These are phyloP conservation scores for Scedosporium minutisporum DNA, from an alignment of 2,329 filamentous ascomycete genomes.

Conservation along the genomic window DNA sequence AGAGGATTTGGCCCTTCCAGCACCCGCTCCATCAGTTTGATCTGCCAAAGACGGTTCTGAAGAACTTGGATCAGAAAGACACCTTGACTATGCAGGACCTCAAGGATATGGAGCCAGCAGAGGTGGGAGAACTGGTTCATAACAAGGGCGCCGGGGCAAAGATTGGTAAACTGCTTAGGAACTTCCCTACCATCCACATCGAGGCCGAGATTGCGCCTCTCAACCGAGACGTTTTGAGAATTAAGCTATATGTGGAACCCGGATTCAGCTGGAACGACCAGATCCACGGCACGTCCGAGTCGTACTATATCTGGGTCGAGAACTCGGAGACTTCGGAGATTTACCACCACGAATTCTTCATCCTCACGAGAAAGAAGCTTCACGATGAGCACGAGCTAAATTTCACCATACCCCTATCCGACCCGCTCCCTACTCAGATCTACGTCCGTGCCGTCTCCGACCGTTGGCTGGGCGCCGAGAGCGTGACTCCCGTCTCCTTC, in stretches of 20 bases:
- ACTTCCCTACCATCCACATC: constrained; percentile 84
- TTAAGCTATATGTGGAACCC: constrained; percentile 74
- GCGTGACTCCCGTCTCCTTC: constrained; percentile 89
- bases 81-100: constrained; percentile 68
- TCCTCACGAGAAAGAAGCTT: constrained; percentile 79
- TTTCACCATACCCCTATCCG: constrained; percentile 91
- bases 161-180: constrained; percentile 71
- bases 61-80: constrained; percentile 75
- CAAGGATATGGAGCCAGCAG: constrained; percentile 84
- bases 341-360: constrained; percentile 96
- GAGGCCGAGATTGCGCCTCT: constrained; percentile 92
- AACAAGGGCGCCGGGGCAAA: constrained; percentile 80
- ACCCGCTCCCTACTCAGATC: constrained; percentile 89
- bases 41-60: constrained; percentile 70
- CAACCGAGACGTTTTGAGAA: constrained; percentile 88
- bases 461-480: constrained; percentile 93
- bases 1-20: constrained; percentile 87
- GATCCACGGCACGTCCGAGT: constrained; percentile 86
- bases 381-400: constrained; percentile 96
- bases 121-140: constrained; percentile 85
- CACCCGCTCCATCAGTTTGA: constrained; percentile 96
- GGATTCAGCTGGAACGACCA: constrained; percentile 94
- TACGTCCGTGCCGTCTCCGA: constrained; percentile 93
- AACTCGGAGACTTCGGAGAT: constrained; percentile 97
- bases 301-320: constrained; percentile 98